Evolutionary conservation across 805 yeast species (phyloP).

Genomic region (Saturnispora hagleri): DNA sequence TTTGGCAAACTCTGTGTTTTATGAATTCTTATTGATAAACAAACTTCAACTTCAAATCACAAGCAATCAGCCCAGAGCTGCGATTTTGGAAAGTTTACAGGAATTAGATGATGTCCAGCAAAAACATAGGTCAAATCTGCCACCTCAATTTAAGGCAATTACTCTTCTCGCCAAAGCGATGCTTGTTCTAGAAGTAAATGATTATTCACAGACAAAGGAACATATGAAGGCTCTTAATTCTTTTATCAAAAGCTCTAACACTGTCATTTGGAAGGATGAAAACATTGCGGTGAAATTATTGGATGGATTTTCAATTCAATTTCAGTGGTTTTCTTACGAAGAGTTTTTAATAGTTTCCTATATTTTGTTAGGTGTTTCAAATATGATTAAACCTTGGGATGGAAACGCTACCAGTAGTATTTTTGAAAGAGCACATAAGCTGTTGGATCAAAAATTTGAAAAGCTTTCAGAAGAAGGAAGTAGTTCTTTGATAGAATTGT

Average conservation of each 20-base stretch:
- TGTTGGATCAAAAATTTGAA: slow-evolving; percentile 24
- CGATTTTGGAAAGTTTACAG: slow-evolving; percentile 15
- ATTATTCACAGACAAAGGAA: slow-evolving; percentile 19
- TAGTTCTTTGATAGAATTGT: neutral
- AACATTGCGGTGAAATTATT: neutral
- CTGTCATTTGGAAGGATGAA: neutral
- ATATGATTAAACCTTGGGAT: slow-evolving; percentile 29
- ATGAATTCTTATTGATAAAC: slow-evolving; percentile 21
- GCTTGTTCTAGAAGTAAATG: slow-evolving; percentile 24
- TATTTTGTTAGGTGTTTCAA: slow-evolving; percentile 34
- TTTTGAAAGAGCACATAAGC: slow-evolving; percentile 18
- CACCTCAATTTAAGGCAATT: slow-evolving; percentile 30
- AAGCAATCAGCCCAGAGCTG: slow-evolving; percentile 23
- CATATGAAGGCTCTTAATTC: slow-evolving; percentile 20
- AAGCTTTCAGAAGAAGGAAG: neutral
- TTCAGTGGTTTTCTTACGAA: slow-evolving; percentile 35
- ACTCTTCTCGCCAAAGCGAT: slow-evolving; percentile 21
- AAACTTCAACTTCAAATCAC: slow-evolving; percentile 26
- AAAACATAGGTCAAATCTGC: slow-evolving; percentile 8
- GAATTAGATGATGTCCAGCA: slow-evolving; percentile 14
- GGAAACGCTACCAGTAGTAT: slow-evolving; percentile 14
- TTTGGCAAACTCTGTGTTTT: slow-evolving; percentile 13
- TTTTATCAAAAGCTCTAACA: slow-evolving; percentile 20
- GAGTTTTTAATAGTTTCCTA: slow-evolving; percentile 35
- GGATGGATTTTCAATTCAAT: slow-evolving; percentile 18